Base-by-base conservation (phyloP, 495 filamentous ascomycete genomes). In the Clohesyomyces aquaticus region DNA sequence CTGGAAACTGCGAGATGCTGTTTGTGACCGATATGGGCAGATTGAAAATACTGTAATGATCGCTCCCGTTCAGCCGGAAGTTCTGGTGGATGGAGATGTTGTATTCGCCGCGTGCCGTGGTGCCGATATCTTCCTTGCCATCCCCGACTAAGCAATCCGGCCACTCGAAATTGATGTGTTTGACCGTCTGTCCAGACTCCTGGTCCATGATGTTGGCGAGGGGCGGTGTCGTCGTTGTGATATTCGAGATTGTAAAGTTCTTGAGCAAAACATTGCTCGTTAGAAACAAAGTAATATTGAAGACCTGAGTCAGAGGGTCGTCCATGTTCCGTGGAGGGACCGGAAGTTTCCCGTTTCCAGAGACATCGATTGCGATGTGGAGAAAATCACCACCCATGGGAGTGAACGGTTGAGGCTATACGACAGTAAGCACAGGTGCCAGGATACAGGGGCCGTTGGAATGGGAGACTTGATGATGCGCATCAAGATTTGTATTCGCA, bases 211-310 rank as follows among this genome's bases (percentile, higher is more conserved):
- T 83, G 26, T 85, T 79, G 1, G 84, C 85, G 14, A 87, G 75
- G 50, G 80, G 85, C 35, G 80, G 80, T 51, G 79, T 78, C 54
- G 77, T 75, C n/a, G 76, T 76, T n/a, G 80, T 77, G 52, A 83
- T 85, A 71, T 88, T 88, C 41, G 82, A 84, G 55, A 88, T 85
- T 26, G 87, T 88, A 69, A 89, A 85, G 72, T 88, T 89, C 60
- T 79, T 80, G 32, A 80, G 81, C 14, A 80, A 82, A 19, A 74
- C 67, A 65, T 83, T 81, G 68, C 83, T 86, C 58, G 80, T 88
- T 25, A 89, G 78, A 73, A 89, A 88, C 38, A 89, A 77, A 47
- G 79, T 85, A 74, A 88, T 84, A 70, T 82, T 81, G 74, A 83
- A 81, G 61, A 89, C 83, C 57, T 73, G 74, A 43, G 80, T 84